Conservation (phyloP, 768 basidiomycete species). For the Gloeophyllum trabeum region DNA sequence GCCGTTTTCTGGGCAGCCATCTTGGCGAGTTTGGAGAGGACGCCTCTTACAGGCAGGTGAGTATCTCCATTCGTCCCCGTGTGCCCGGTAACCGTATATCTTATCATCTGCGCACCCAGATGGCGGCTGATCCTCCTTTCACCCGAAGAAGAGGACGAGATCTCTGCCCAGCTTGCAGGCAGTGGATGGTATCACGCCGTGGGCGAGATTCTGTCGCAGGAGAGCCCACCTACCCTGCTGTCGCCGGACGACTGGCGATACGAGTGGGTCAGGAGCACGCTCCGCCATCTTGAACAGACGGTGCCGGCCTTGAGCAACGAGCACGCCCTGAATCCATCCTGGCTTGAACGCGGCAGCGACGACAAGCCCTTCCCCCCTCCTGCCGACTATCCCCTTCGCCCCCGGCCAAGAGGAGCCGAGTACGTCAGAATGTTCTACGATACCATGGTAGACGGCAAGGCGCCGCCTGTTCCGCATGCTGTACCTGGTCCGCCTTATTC, state of each 20-base stretch:
- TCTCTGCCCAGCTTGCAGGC: constrained; percentile 73
- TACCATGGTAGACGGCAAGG: constrained; percentile 31
- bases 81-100: constrained; percentile 1
- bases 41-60: constrained; percentile 80
- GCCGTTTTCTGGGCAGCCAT: constrained; percentile 58
- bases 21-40: constrained; percentile 61
- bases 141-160: constrained; percentile 86
- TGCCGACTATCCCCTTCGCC: constrained; percentile 69
- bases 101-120: constrained; percentile 23
- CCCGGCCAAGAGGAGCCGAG: constrained; percentile 71
- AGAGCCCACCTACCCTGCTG: constrained; percentile 53
- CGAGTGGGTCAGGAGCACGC: constrained; percentile 71
- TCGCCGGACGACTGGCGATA: constrained; percentile 82
- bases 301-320: constrained; percentile 61
- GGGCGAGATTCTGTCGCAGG: constrained; percentile 59
- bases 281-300: constrained; percentile 65
- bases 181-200: constrained; percentile 83
- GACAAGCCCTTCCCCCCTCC: constrained; percentile 68
- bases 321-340: constrained; percentile 38
- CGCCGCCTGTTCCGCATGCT: constrained; percentile 35
- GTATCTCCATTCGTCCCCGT: constrained; percentile 12
- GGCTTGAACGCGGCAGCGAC: constrained; percentile 39
- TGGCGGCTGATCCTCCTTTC: constrained; percentile 85
- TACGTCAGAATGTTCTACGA: constrained; percentile 50
- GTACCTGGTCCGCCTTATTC: constrained; percentile 83